Base-by-base conservation (phyloP, 1,139 yeast species). In the Pichia norvegensis region DNA sequence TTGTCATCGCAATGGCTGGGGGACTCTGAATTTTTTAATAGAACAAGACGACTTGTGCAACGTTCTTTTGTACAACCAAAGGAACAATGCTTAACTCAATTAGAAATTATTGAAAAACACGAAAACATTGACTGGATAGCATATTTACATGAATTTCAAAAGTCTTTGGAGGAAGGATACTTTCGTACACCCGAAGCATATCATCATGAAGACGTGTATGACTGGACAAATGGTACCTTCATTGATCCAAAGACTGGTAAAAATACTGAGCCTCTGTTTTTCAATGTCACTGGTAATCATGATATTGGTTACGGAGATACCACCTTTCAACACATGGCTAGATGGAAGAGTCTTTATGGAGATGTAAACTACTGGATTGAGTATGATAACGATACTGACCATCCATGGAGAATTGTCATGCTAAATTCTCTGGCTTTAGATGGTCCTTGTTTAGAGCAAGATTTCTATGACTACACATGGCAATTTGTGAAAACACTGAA, bases 241-340 rank as follows among this genome's bases (percentile, higher is more conserved):
- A 64, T 55, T 22, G 48, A 42, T 27, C 33, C 43, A 16, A 9
- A 29, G 5, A 42, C 47, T 11, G 46, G 46, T 3, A 39, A 23
- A 5, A 44, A 43, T 4, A 62, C 64, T 29, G 70, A 65, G 33
- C 85, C 87, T 1, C 66, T 82, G 40, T 77, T 88, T 58, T 74
- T 87, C 49, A 90, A 92, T 60, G 69, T 92, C 38, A 82, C 95
- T 0, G 98, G 98, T 2, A 94, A 92, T 61, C 98, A 92, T 62
- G 98, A 92, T 62, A 80, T 92, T 47, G 98, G 98, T 0, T 92
- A 92, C 61, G 97, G 97, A 0, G 98, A 94, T 65, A 87, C 95
- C 41, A 87, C 96, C 0, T 79, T 82, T 71, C 96, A 86, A 59
- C 95, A 95, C 57, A 77, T 88, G 79, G 78, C 86, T 1, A 71